phyloP scores from a whole-genome alignment of 495 filamentous ascomycete genomes.

The Xylaria sp. region DNA sequence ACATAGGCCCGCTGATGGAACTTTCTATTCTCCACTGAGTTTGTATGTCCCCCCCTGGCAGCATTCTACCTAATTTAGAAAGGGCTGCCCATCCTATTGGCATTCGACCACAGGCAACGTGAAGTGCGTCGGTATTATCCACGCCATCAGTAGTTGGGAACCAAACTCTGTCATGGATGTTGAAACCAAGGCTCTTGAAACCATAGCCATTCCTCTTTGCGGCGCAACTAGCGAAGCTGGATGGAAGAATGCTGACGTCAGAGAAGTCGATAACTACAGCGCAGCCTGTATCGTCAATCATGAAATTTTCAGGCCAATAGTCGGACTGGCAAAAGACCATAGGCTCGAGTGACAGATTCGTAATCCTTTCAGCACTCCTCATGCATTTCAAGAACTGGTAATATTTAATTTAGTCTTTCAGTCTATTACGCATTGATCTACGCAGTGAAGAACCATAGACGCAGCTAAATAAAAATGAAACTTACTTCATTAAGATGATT shows the following conservation, averaged over 20 bases:
- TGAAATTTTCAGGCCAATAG: constrained; percentile 1
- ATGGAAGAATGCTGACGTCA: constrained; percentile 2
- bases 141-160: constrained; percentile 4
- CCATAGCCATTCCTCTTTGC: neutral
- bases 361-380: neutral
- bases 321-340: constrained; percentile 7
- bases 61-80: neutral
- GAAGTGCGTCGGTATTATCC: constrained; percentile 1
- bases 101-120: constrained; percentile 4
- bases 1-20: neutral
- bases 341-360: neutral
- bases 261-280: neutral
- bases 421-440: neutral
- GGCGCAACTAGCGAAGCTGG: constrained; percentile 3
- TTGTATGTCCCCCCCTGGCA: neutral
- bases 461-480: neutral
- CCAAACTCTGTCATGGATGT: neutral
- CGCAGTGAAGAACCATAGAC: neutral
- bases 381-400: neutral
- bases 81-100: neutral
- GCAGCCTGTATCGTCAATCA: neutral
- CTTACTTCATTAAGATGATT: neutral
- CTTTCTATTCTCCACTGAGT: neutral
- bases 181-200: neutral
- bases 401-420: neutral